Base-by-base conservation (phyloP, 2,329 filamentous ascomycete genomes). In the Penicillium polonicum region DNA sequence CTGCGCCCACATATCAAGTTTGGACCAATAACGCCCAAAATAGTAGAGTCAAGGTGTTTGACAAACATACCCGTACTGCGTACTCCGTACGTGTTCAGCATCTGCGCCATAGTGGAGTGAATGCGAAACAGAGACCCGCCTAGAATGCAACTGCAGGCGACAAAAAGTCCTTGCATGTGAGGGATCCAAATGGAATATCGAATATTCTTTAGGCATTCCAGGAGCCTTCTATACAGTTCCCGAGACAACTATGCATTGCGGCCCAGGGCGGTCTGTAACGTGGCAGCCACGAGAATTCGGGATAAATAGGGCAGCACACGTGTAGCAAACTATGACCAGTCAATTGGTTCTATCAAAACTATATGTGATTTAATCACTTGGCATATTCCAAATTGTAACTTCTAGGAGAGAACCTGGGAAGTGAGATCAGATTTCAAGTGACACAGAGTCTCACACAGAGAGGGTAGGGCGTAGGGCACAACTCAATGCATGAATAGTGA, bases 271-370 rank as follows among this genome's bases (percentile, higher is more conserved):
- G 61, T 62, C 54, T 64, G 64, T 62, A 71, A 71, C 70, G 70
- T 72, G 70, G 70, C 68, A 60, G 65, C 69, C 69, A 72, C 69
- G 69, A 72, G 69, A 68, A 53, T 25, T 52, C 48, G 57, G 52
- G 52, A 49, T 44, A 52, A 56, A 45, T 57, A 60, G 45, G 56
- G 17, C 10, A 29, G 3, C 52, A 48, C 33, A 23, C 59, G 60
- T 56, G 58, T 63, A 52, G 59, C 53, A 12, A 56, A 38, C 23
- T 39, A 5, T 60, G 55, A 62, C 31, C 29, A 42, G 50, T 61
- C 49, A 29, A 19, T 35, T 27, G 21, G 21, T 21, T 21, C 21
- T 21, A 21, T 23, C 23, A 23, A 23, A 23, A 23, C 4, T 23
- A 23, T 23, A 23, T 23, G 23, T 23, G 23, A 23, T 23, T 23